Evolutionary conservation across 345 rosid species (phyloP), one percentile per base, ranked within the genome.

Genomic region (Melaleuca quinquenervia): DNA sequence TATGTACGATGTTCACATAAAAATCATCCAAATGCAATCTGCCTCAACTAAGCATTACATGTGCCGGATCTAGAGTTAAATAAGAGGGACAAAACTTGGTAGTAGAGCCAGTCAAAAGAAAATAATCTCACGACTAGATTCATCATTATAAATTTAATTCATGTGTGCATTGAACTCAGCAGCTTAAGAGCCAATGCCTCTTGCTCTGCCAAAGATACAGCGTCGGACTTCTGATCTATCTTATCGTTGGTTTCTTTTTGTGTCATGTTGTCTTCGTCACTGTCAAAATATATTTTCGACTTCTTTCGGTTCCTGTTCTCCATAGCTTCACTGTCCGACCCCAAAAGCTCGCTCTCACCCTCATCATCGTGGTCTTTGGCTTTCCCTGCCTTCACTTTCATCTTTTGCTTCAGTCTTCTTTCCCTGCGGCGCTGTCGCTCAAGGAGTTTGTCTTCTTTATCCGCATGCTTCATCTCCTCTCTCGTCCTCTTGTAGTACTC

Each of bases 171-270:
- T 12, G 95, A 92, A 84, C 87, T 88, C 82, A 96, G 90, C 84
- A 96, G 86, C 90, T 92, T 93, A 56, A 97, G 96, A 80, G 97
- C 99, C 86, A 95, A 89, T 86, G 92, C 96, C 92, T 97, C 98
- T 90, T 94, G 99, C 54, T 96, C 98, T 44, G 92, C 93, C 83
- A 95, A 16, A 78, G 98, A 92, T 70, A 92, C 44, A 2, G 98
- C 84, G 54, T 96, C 94, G 7, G 89, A 86, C 15, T 90, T 86
- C 82, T 87, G 16, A 80, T 84, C 91, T 3, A 84, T 82, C 8
- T 50, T 85, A 20, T 83, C 88, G 22, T 41, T 58, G 8, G 20
- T 83, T 85, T 84, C 89, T 70, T 53, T 87, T 24, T 22, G 51
- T 44, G 88, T 91, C 8, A 70, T 91, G 51, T 85, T 85, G 24